phyloP scores from a whole-genome alignment of 345 rosid species.

The Eutrema yunnanense region DNA sequence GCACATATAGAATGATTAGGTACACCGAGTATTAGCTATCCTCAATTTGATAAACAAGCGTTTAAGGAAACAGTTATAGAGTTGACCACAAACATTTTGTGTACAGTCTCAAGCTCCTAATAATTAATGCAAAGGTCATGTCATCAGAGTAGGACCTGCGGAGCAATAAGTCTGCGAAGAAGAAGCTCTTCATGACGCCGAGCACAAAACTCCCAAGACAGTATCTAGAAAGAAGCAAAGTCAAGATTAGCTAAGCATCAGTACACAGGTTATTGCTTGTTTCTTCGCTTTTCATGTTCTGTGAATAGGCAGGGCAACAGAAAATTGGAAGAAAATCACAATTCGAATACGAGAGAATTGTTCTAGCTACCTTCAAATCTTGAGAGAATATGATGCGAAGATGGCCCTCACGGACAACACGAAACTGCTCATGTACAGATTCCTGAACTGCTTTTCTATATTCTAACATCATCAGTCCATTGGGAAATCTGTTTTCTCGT shows the following conservation, averaged over 20 bases:
- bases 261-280: neutral
- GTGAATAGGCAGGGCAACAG: neutral
- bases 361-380: slow-evolving; percentile 66
- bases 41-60: slow-evolving; percentile 35
- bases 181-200: slow-evolving; percentile 87
- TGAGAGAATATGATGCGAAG: slow-evolving; percentile 82
- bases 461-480: slow-evolving; percentile 80
- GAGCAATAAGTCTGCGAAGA: slow-evolving; percentile 85
- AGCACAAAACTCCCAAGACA: slow-evolving; percentile 97
- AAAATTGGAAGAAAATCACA: neutral
- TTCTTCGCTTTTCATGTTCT: neutral
- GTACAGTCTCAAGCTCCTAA: neutral
- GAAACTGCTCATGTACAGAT: slow-evolving; percentile 90
- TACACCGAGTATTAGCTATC: neutral
- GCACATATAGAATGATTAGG: neutral
- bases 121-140: neutral
- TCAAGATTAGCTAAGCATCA: neutral
- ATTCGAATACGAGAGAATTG: neutral
- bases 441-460: slow-evolving; percentile 91
- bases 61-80: neutral
- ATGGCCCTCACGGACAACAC: slow-evolving; percentile 94
- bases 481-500: slow-evolving; percentile 60
- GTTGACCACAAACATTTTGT: slow-evolving; percentile 66
- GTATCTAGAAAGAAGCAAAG: slow-evolving; percentile 42
- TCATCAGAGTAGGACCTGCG: slow-evolving; percentile 48